These are phyloP conservation scores for Metarhizium rileyi DNA, from an alignment of 2,329 filamentous ascomycete genomes.

Conservation along the genomic window DNA sequence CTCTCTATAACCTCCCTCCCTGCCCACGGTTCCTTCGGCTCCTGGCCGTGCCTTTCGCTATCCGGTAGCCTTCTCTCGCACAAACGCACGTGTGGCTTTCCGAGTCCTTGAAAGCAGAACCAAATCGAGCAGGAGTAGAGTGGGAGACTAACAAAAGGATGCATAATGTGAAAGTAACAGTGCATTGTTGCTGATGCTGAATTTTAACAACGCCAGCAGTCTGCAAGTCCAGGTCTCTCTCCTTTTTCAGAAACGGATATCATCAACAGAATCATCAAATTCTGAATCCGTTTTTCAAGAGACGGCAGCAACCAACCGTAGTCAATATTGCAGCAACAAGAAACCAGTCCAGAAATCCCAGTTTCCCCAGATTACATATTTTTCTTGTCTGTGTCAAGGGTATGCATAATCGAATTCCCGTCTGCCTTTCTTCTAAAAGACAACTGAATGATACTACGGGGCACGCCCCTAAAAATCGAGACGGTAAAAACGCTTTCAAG, in stretches of 20 bases:
- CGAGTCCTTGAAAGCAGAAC: neutral
- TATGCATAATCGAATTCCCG: neutral
- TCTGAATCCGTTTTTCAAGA: neutral
- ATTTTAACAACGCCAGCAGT: neutral
- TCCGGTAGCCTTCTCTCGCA: slow-evolving; percentile 10
- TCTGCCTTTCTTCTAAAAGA: slow-evolving; percentile 1
- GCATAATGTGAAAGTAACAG: slow-evolving; percentile 4
- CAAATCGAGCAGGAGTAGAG: neutral
- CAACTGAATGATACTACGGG: slow-evolving; percentile 1
- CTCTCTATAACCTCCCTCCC: neutral
- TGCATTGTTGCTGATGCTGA: neutral
- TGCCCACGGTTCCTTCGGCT: slow-evolving; percentile 6
- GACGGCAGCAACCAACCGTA: neutral
- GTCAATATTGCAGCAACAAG: neutral
- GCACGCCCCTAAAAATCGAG: slow-evolving; percentile 17
- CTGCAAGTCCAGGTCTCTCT: slow-evolving; percentile 1
- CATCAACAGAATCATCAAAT: neutral
- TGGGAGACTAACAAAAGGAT: slow-evolving; percentile 2
- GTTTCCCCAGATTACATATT: neutral
- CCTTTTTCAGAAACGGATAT: neutral
- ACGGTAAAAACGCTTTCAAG: slow-evolving; percentile 22
- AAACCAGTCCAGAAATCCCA: neutral
- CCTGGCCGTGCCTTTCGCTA: slow-evolving; percentile 5
- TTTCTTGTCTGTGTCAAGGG: neutral
- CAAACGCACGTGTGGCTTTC: neutral